Conservation (phyloP, 2,329 filamentous ascomycete genomes). For the Venturia nashicola region DNA sequence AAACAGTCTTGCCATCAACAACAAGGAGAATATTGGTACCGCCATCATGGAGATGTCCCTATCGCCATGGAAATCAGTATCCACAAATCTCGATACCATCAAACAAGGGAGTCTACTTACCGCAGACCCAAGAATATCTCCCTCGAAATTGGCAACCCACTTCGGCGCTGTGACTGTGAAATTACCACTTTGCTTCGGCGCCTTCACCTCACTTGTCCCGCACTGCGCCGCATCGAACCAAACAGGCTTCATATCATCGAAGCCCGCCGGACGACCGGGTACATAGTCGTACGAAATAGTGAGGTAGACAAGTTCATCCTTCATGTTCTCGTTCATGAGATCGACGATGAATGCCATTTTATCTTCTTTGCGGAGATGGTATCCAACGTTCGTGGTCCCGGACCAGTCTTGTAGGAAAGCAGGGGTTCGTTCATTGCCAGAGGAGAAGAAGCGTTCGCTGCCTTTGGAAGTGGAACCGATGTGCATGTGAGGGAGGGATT, state of each 20-base stretch:
- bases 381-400: background rate
- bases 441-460: slow-evolving; percentile 7
- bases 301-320: slow-evolving; percentile 7
- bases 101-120: background rate
- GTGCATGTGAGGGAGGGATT: slow-evolving; percentile 8
- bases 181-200: background rate
- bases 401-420: background rate
- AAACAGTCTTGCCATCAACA: slow-evolving; percentile 5
- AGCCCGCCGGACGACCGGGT: background rate
- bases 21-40: background rate
- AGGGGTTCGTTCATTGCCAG: slow-evolving; percentile 9
- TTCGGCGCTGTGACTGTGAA: slow-evolving; percentile 2
- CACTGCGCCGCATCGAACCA: slow-evolving; percentile 10
- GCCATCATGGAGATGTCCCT: background rate
- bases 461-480: background rate
- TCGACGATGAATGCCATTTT: slow-evolving; percentile 10
- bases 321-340: slow-evolving; percentile 10
- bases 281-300: slow-evolving; percentile 10
- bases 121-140: slow-evolving; percentile 4
- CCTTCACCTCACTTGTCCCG: background rate
- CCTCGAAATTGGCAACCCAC: slow-evolving; percentile 9
- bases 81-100: too few relatives aligned
- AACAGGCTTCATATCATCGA: slow-evolving; percentile 4
- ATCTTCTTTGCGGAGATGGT: background rate
- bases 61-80: too few relatives aligned